phyloP scores from a whole-genome alignment of 805 yeast genomes.

The Metschnikowia drakensbergensis region DNA sequence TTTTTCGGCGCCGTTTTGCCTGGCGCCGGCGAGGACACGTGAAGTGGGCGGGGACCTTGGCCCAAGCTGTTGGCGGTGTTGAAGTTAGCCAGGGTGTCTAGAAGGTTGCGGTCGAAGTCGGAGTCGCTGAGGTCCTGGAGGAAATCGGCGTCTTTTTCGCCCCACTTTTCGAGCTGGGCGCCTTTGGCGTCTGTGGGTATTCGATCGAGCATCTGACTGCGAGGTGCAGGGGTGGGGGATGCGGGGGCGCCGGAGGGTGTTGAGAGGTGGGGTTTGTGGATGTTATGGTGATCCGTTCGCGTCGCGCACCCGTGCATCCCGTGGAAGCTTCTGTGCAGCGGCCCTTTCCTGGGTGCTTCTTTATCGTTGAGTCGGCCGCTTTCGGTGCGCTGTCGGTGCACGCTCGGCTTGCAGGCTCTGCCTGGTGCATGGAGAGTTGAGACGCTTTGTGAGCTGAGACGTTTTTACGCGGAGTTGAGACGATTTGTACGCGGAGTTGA shows the following conservation, averaged over 20 bases:
- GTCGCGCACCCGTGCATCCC: slow-evolving; percentile 4
- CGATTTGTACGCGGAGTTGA: no score
- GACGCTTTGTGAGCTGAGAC: no score
- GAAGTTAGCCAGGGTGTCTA: background rate
- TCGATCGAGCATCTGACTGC: background rate
- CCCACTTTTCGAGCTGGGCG: slow-evolving; percentile 11
- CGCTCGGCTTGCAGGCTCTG: no score
- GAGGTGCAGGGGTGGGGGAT: background rate
- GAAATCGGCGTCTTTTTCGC: slow-evolving; percentile 10
- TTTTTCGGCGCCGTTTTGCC: background rate
- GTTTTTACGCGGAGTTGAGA: no score
- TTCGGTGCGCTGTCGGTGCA: no score
- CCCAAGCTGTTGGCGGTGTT: slow-evolving; percentile 6
- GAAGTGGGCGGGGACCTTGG: background rate
- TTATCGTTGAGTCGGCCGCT: no score
- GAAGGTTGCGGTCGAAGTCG: background rate
- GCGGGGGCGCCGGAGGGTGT: background rate
- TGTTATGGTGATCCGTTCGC: background rate
- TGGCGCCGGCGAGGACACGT: background rate
- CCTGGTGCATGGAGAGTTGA: no score
- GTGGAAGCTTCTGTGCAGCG: slow-evolving; percentile 3
- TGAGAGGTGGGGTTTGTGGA: background rate
- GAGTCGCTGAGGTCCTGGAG: slow-evolving; percentile 8
- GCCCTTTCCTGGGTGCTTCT: no score
- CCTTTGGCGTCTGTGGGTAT: background rate